These are phyloP conservation scores for Paxillus ammoniavirescens DNA, from an alignment of 768 basidiomycete genomes.

Conservation along the genomic window DNA sequence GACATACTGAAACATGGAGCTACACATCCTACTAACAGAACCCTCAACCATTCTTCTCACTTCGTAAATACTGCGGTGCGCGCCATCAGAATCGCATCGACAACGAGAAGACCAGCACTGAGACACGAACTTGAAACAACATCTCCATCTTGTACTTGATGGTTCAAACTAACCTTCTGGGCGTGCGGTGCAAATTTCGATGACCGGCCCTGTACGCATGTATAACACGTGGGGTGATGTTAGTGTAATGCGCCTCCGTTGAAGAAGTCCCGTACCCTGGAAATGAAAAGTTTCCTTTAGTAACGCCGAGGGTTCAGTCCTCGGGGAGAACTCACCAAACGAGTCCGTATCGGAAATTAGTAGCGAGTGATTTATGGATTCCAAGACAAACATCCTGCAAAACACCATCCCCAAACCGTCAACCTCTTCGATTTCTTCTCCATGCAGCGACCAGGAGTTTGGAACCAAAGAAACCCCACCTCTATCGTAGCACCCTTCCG, in stretches of 20 bases:
- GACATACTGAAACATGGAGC: too few relatives aligned
- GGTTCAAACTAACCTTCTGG: slow-evolving; percentile 86
- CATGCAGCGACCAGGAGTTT: too few relatives aligned
- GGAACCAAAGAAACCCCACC: slow-evolving; percentile 35
- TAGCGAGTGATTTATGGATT: slow-evolving; percentile 84
- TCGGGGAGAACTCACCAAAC: slow-evolving; percentile 65
- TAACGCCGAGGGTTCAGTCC: not conserved
- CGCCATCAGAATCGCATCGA: not conserved
- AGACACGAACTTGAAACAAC: slow-evolving; percentile 77
- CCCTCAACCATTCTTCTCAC: slow-evolving; percentile 6
- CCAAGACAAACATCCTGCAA: slow-evolving; percentile 83
- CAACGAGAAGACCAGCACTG: not conserved
- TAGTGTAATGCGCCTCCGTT: not conserved
- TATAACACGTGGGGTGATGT: not conserved
- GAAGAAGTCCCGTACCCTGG: slow-evolving; percentile 23
- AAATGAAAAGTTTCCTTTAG: slow-evolving; percentile 2
- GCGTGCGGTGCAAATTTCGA: slow-evolving; percentile 93
- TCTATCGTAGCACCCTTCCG: slow-evolving; percentile 93
- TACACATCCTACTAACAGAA: too few relatives aligned
- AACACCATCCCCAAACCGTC: not conserved
- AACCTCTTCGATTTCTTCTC: not conserved
- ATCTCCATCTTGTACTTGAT: slow-evolving; percentile 85
- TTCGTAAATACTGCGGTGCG: slow-evolving; percentile 30
- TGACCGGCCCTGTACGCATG: slow-evolving; percentile 69
- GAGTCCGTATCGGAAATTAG: slow-evolving; percentile 92